Evolutionary conservation across 106 monocot genomes (phyloP), one percentile per base, ranked within the genome.

Genomic region (Hemerocallis citrina): DNA sequence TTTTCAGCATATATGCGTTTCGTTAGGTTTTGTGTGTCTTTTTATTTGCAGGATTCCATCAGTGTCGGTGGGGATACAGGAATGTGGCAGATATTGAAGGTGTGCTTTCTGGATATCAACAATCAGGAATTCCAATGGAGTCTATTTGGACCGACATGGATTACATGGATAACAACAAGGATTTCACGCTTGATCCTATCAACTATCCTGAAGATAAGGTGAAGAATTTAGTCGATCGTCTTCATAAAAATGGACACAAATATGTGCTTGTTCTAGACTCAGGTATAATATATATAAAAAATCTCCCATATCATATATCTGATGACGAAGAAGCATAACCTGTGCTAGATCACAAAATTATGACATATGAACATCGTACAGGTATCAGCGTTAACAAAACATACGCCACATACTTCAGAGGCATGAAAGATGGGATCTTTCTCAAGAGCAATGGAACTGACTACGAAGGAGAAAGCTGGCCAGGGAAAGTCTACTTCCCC

Each of bases 111-210:
- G 65, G 79, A 51, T 85, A 81, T 38, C 73, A 75, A 3, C 58
- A 60, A 13, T 78, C 85, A 4, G 55, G 60, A 20, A 90, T 86
- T 13, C 86, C 86, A 31, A 42, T 86, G 11, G 74, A 81, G 27
- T 81, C 75, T 7, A 81, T 86, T 75, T 86, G 86, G 81, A 86
- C 78, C 0, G 86, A 86, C 54, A 86, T 81, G 4, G 81, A 86
- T 34, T 79, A 85, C 84, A 90, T 90, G 90, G 90, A 90, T 34
- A 82, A 33, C 0, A 82, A 39, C 71, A 90, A 85, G 52, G 85
- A 78, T 19, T 90, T 90, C 78, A 85, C 90, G 2, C 67, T 85
- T 12, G 76, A 90, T 44, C 85, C 85, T 1, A 12, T 79, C 56
- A 90, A 79, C 54, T 90, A 79, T 51, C 90, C 90, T 4, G 64